phyloP scores from a whole-genome alignment of 805 yeast species.

The Candida krabiensis region DNA sequence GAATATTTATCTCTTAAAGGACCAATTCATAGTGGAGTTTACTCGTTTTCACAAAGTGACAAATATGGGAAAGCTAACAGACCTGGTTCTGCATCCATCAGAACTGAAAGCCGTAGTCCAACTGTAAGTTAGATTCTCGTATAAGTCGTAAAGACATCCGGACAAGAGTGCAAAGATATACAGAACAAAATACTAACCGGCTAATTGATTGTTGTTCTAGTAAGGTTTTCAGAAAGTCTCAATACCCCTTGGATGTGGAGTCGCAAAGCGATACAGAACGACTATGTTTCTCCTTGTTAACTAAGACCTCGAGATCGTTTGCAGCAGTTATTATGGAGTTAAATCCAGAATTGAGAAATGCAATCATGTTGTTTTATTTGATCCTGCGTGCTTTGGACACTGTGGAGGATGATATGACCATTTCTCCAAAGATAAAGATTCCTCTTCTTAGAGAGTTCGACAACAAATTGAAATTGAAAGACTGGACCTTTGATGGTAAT shows the following conservation, averaged over 20 bases:
- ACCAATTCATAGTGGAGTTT: too few species aligned
- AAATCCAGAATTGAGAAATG: slow-evolving; percentile 83
- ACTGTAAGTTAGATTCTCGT: slow-evolving; percentile 37
- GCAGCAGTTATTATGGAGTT: slow-evolving; percentile 91
- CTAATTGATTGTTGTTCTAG: not conserved
- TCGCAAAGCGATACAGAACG: slow-evolving; percentile 44
- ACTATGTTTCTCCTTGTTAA: slow-evolving; percentile 68
- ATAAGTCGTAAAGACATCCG: slow-evolving; percentile 9
- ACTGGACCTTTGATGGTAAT: slow-evolving; percentile 81
- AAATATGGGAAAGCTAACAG: slow-evolving; percentile 60
- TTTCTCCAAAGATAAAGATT: slow-evolving; percentile 68
- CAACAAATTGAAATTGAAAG: slow-evolving; percentile 56
- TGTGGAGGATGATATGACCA: slow-evolving; percentile 92
- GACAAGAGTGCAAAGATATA: not conserved
- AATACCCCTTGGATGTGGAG: slow-evolving; percentile 47
- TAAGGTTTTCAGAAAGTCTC: slow-evolving; percentile 49
- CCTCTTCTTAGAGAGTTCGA: slow-evolving; percentile 72
- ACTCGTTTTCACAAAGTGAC: too few species aligned
- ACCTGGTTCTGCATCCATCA: slow-evolving; percentile 65
- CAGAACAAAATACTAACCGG: not conserved
- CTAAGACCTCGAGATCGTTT: slow-evolving; percentile 82
- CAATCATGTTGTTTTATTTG: slow-evolving; percentile 80
- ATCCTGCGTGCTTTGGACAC: slow-evolving; percentile 91
- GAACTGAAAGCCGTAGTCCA: slow-evolving; percentile 72
- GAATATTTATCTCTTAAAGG: too few species aligned